These are phyloP conservation scores for Begonia peltatifolia DNA, from an alignment of 306 rosid genomes.

Conservation along the genomic window DNA sequence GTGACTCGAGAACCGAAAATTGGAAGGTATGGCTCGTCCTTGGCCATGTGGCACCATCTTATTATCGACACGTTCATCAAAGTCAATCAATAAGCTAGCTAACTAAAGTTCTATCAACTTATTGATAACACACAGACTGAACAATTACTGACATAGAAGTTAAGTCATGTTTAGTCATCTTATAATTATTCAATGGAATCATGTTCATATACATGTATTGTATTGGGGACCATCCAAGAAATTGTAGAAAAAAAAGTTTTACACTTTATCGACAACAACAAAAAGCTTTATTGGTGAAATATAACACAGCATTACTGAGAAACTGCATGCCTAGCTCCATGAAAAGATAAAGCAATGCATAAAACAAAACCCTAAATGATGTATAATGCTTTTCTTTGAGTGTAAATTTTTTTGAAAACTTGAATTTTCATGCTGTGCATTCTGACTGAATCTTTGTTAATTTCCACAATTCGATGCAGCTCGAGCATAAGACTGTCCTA, in stretches of 20 bases:
- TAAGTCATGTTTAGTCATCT: slow-evolving; percentile 8
- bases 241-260: not conserved
- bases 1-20: slow-evolving; percentile 18
- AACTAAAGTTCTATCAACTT: slow-evolving; percentile 7
- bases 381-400: slow-evolving; percentile 9
- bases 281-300: slow-evolving; percentile 20
- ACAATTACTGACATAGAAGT: slow-evolving; percentile 3
- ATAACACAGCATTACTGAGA: slow-evolving; percentile 12
- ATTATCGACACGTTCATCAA: slow-evolving; percentile 8
- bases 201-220: not conserved
- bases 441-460: no score
- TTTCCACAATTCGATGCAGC: no score
- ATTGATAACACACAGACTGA: slow-evolving; percentile 2
- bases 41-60: slow-evolving; percentile 11
- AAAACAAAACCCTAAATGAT: slow-evolving; percentile 3
- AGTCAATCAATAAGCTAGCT: slow-evolving; percentile 2
- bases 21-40: slow-evolving; percentile 12
- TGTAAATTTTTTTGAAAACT: no score
- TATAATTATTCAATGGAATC: slow-evolving; percentile 6
- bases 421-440: no score
- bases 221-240: slow-evolving; percentile 7
- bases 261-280: slow-evolving; percentile 8
- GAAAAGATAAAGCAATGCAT: not conserved
- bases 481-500: no score
- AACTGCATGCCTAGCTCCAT: slow-evolving; percentile 7